These are phyloP conservation scores for Xylaria sp. DNA, from an alignment of 2,329 filamentous ascomycete species.

Conservation along the genomic window DNA sequence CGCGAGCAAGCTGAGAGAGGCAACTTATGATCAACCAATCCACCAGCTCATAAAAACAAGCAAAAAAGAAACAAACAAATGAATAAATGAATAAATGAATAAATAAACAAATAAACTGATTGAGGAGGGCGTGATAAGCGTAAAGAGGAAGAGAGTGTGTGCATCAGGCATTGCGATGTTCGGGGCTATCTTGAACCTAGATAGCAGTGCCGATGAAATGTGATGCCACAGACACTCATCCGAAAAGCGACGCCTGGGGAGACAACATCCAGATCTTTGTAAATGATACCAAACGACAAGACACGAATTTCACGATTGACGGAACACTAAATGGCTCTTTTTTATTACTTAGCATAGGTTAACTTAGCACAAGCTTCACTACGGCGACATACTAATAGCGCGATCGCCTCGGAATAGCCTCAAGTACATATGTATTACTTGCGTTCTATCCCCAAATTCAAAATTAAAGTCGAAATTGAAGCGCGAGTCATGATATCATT, in stretches of 20 bases:
- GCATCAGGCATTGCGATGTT: background rate
- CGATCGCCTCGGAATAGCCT: background rate
- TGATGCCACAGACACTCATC: background rate
- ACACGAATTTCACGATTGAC: constrained; percentile 13
- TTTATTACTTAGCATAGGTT: background rate
- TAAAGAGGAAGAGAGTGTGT: background rate
- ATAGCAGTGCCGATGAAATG: background rate
- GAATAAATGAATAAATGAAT: background rate
- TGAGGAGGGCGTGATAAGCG: no score
- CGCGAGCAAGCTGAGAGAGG: constrained; percentile 88
- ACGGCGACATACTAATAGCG: background rate
- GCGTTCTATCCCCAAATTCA: background rate
- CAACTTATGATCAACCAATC: constrained; percentile 69
- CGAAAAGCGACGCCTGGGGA: background rate
- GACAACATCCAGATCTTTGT: background rate
- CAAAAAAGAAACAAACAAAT: background rate
- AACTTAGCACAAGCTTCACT: background rate
- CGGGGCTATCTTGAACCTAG: background rate
- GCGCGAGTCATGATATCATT: background rate
- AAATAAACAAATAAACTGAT: background rate
- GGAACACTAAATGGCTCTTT: background rate
- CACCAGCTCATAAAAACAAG: background rate
- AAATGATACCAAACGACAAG: constrained; percentile 24
- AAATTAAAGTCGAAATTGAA: background rate
- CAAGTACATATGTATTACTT: background rate